phyloP scores from a whole-genome alignment of 2,329 filamentous ascomycete species.

The Microdochium nivale region DNA sequence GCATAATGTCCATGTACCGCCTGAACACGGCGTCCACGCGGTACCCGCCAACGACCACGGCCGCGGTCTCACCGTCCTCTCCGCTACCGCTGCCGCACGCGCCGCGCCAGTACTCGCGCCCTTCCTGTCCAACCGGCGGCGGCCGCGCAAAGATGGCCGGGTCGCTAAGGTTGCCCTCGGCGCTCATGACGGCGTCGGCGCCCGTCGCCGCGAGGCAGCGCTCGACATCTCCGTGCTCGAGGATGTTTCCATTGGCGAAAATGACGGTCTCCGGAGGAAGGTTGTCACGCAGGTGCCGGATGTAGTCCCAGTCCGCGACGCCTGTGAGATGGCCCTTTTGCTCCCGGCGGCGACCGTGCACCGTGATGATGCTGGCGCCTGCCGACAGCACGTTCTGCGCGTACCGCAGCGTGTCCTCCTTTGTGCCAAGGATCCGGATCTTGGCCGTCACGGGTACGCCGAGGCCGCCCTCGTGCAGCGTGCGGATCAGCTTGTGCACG shows the following conservation, averaged over 20 bases:
- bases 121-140: slow-evolving; percentile 55
- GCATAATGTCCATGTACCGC: slow-evolving; percentile 84
- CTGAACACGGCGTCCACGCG: slow-evolving; percentile 81
- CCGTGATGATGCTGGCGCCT: slow-evolving; percentile 86
- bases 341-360: slow-evolving; percentile 81
- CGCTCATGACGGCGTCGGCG: slow-evolving; percentile 90
- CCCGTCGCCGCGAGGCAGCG: slow-evolving; percentile 74
- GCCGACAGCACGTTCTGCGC: slow-evolving; percentile 79
- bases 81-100: not conserved
- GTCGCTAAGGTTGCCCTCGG: slow-evolving; percentile 90
- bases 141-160: slow-evolving; percentile 73
- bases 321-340: slow-evolving; percentile 96
- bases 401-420: slow-evolving; percentile 80
- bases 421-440: slow-evolving; percentile 81
- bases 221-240: slow-evolving; percentile 71
- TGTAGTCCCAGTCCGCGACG: slow-evolving; percentile 81
- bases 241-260: slow-evolving; percentile 92
- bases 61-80: slow-evolving; percentile 55
- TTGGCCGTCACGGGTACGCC: slow-evolving; percentile 87
- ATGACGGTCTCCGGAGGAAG: slow-evolving; percentile 83
- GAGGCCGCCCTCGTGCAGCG: slow-evolving; percentile 69
- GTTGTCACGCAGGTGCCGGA: slow-evolving; percentile 73
- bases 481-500: slow-evolving; percentile 75
- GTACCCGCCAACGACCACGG: slow-evolving; percentile 61
- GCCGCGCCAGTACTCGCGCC: slow-evolving; percentile 80